phyloP scores from a whole-genome alignment of 768 basidiomycete genomes.

The Pholiota molesta region DNA sequence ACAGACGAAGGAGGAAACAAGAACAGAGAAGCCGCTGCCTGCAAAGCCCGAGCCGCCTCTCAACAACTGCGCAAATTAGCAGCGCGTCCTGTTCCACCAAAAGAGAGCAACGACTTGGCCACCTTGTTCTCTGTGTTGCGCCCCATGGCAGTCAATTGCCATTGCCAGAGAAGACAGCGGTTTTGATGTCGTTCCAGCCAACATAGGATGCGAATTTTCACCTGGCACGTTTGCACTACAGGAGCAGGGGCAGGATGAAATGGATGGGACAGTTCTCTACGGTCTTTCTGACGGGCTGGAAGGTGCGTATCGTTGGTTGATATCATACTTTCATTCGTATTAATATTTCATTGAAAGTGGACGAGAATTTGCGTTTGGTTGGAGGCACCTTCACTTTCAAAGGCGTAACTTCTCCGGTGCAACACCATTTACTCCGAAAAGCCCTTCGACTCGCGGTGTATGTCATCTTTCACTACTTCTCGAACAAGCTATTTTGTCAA shows the following conservation, averaged over 20 bases:
- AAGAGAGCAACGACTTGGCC: constrained; percentile 33
- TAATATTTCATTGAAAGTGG: constrained; percentile 16
- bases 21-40: constrained; percentile 12
- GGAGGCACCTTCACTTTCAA: constrained; percentile 66
- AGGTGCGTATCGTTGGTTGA: constrained; percentile 34
- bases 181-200: constrained; percentile 39
- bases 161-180: constrained; percentile 40
- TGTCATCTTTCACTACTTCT: constrained; percentile 60
- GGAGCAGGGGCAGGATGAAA: constrained; percentile 30
- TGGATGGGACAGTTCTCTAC: constrained; percentile 40
- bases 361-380: constrained; percentile 38
- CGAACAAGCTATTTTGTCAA: constrained; percentile 60
- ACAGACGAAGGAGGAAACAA: constrained; percentile 1
- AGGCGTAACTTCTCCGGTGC: constrained; percentile 43
- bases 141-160: constrained; percentile 36
- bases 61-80: constrained; percentile 27
- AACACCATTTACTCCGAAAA: constrained; percentile 46
- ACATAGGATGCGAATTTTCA: constrained; percentile 49
- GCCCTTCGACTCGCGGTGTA: constrained; percentile 57
- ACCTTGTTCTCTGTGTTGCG: constrained; percentile 55
- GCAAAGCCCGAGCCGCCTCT: constrained; percentile 17
- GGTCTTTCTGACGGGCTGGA: constrained; percentile 55
- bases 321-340: not conserved
- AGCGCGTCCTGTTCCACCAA: constrained; percentile 30
- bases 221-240: constrained; percentile 42